Base-by-base conservation (phyloP, 2,329 filamentous ascomycete genomes). In the Piedraia hortae region DNA sequence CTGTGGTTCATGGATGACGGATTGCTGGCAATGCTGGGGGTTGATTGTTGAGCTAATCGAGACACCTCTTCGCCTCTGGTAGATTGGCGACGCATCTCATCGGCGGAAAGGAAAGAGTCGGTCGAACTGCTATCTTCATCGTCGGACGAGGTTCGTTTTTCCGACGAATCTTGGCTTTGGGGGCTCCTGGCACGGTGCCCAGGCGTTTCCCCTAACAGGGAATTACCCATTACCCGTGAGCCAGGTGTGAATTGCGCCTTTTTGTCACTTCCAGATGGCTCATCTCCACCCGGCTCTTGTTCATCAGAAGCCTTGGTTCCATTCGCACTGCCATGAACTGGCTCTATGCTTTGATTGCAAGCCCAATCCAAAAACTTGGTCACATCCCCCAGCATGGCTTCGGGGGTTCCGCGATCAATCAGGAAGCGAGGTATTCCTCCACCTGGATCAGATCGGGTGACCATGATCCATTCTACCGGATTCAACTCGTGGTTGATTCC, bases 391-490 rank as follows among this genome's bases (percentile, higher is more conserved):
- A 75, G 59, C 34, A 90, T 85, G 16, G 73, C 73, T 6, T 58
- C 63, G 0, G 78, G 78, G 0, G 78, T 89, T 14, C 72, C 74
- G 39, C 74, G 66, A 36, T 89, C 78, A n/a, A 89, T 74, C 57
- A 90, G 67, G 46, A 85, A 89, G 8, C 73, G 60, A 1, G 78
- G 78, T 10, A 90, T 78, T 27, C 65, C 82, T 23, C 78, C 78
- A 6, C 78, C 78, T 3, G 78, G 77, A 34, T 90, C 77, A 41
- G 72, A 82, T 21, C 78, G 58, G 1, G 77, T 89, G 10, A 89
- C 63, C 78, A 90, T 90, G 28, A 85, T 60, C 78, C 78, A 90
- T 43, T 90, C 78, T 2, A 90, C 57, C 1, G 66, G 63, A 31
- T 67, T 68, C 5, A 48, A 43, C 30, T 66, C 60, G 2, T 50